These are phyloP conservation scores for Xylariaceae sp. DNA, from an alignment of 2,329 filamentous ascomycete species.

Conservation along the genomic window DNA sequence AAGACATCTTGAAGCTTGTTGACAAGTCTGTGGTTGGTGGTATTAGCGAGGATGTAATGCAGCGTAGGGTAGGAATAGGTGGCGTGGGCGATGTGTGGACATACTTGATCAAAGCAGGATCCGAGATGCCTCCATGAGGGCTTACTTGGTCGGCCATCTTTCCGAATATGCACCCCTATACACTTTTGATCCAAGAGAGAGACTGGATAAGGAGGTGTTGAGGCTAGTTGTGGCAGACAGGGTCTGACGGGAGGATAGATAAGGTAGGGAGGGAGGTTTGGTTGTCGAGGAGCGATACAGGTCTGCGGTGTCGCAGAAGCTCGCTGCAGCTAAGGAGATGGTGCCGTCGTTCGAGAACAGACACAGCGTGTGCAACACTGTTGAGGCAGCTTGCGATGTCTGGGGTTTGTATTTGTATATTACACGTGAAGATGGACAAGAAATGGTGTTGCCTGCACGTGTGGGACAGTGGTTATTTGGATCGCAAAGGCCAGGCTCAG, in stretches of 20 bases:
- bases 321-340: background rate
- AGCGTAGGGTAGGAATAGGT: constrained; percentile 21
- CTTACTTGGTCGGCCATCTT: constrained; percentile 35
- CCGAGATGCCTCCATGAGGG: constrained; percentile 59
- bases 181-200: background rate
- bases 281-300: background rate
- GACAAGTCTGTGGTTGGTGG: constrained; percentile 61
- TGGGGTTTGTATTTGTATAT: constrained; percentile 10
- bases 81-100: constrained; percentile 19
- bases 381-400: constrained; percentile 1
- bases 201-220: background rate
- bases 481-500: constrained; percentile 19
- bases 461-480: constrained; percentile 14
- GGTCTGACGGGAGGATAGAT: background rate
- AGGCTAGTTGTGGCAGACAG: background rate
- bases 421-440: constrained; percentile 9
- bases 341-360: background rate
- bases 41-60: background rate
- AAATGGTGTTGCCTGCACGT: constrained; percentile 10
- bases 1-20: constrained; percentile 99
- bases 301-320: background rate
- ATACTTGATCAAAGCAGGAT: constrained; percentile 65
- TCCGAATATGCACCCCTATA: constrained; percentile 2
- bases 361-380: background rate
- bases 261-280: background rate